A percentile compares a stretch with the other conserved stretches of the same genome.
Evolutionary conservation across 768 basidiomycete genomes (phyloP).

Genomic region (Tricholomella constricta): DNA sequence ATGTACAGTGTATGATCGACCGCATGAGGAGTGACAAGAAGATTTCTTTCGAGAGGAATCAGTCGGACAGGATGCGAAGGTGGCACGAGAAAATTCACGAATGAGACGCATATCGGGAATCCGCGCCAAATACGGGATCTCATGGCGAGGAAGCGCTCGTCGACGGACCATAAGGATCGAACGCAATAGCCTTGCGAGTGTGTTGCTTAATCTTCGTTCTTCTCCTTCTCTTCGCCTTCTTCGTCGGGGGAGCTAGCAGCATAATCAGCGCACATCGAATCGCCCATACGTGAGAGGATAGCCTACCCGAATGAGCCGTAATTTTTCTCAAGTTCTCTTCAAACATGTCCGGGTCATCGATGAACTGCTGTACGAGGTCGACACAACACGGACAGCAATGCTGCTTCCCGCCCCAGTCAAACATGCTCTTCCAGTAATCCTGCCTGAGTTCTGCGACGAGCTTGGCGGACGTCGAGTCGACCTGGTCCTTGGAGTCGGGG

Average conservation of each 20-base stretch:
- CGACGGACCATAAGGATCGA: slow-evolving; percentile 18
- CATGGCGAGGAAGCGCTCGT: slow-evolving; percentile 13
- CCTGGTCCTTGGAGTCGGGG: slow-evolving; percentile 16
- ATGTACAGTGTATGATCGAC: neutral
- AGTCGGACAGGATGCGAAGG: neutral
- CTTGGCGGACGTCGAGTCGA: slow-evolving; percentile 13
- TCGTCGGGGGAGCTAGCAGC: neutral
- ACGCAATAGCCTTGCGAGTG: slow-evolving; percentile 3
- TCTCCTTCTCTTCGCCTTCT: slow-evolving; percentile 11
- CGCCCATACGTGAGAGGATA: neutral
- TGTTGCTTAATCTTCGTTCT: slow-evolving; percentile 1
- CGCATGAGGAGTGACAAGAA: neutral
- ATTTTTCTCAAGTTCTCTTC: slow-evolving; percentile 2
- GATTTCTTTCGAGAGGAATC: neutral
- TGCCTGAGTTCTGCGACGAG: slow-evolving; percentile 17
- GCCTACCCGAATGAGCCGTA: slow-evolving; percentile 6
- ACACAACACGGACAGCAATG: slow-evolving; percentile 19
- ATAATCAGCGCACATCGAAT: neutral
- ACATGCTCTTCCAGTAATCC: slow-evolving; percentile 19
- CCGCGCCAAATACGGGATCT: too few relatives aligned
- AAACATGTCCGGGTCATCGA: slow-evolving; percentile 11
- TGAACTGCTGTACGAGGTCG: slow-evolving; percentile 13
- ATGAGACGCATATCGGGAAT: neutral
- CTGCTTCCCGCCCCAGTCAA: slow-evolving; percentile 16
- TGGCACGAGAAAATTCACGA: neutral